Evolutionary conservation across 164 flowering plant species (phyloP), one percentile per base, ranked within the genome.

Genomic region (Stephania cephalantha): DNA sequence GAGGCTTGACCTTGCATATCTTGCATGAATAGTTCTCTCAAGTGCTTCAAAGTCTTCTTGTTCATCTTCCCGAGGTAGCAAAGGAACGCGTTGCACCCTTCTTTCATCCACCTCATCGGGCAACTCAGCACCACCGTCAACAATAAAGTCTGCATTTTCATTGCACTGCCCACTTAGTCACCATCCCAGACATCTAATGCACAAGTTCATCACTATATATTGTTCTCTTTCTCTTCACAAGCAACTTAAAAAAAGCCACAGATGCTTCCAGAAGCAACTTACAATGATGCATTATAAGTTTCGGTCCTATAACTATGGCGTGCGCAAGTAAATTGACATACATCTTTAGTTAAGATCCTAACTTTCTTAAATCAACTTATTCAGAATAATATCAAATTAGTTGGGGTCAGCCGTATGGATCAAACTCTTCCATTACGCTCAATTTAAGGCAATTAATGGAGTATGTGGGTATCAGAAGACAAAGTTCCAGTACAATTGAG

Each of bases 21-120:
- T 88, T 42, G 75, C 87, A 55, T 87, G 90, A 78, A 96, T 87
- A 13, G 84, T 86, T 79, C 90, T 86, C 77, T 89, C 97, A 70
- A 96, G 86, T 12, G 82, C 96, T 73, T 94, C 98, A 73, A 89
- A 80, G 81, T 96, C 97, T 71, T 93, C 97, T 77, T 90, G 87
- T 1, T 92, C 91, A 73, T 95, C 99, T 73, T 92, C 96, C 18
- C 84, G 81, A 8, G 85, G 77, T 6, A 85, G 79, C 78, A 94
- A 70, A 4, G 93, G 89, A 42, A 88, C 89, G 31, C 89, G 94
- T 74, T 83, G 95, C 65, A 87, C 82, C 84, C 89, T 76, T 81
- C 90, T 84, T 31, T 81, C 83, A 76, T 77, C 89, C 76, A 83
- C 97, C 18, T 92, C 94, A 44, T 91, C 97, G 50, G 84, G 96